Percentiles rank a stretch among this genome's conserved stretches.
Conservation (phyloP, 805 yeast genomes). For the Cyberlindnera japonica region DNA sequence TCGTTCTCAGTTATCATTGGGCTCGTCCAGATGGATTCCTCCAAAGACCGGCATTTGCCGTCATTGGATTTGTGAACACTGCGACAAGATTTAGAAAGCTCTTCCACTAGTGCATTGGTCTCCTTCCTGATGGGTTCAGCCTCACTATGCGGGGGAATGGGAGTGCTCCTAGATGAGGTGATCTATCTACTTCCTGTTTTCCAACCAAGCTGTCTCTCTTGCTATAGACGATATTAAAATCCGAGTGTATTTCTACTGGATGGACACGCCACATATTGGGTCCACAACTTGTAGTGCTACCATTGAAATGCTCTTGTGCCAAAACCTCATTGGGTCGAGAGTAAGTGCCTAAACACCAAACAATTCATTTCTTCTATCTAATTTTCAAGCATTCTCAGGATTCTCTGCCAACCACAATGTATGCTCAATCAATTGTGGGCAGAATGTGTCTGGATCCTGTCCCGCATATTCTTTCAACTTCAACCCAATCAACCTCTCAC, state of each 20-base stretch:
- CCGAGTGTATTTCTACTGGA: no score
- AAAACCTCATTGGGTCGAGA: no score
- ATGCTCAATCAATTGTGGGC: constrained; percentile 34
- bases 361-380: no score
- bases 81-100: constrained; percentile 12
- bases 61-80: constrained; percentile 19
- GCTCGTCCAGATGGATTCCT: constrained; percentile 18
- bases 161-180: no score
- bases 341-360: no score
- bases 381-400: constrained; percentile 24
- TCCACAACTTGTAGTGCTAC: no score
- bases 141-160: background rate
- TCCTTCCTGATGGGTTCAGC: no score
- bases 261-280: no score
- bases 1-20: constrained; percentile 24
- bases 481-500: constrained; percentile 26
- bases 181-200: no score
- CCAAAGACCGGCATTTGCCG: constrained; percentile 17
- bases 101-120: constrained; percentile 1
- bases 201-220: no score
- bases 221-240: no score
- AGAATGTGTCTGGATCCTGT: constrained; percentile 27
- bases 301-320: no score
- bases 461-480: constrained; percentile 28
- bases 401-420: constrained; percentile 30